Conservation (phyloP, 2,329 filamentous ascomycete species). For the Chaetomium strumarium region DNA sequence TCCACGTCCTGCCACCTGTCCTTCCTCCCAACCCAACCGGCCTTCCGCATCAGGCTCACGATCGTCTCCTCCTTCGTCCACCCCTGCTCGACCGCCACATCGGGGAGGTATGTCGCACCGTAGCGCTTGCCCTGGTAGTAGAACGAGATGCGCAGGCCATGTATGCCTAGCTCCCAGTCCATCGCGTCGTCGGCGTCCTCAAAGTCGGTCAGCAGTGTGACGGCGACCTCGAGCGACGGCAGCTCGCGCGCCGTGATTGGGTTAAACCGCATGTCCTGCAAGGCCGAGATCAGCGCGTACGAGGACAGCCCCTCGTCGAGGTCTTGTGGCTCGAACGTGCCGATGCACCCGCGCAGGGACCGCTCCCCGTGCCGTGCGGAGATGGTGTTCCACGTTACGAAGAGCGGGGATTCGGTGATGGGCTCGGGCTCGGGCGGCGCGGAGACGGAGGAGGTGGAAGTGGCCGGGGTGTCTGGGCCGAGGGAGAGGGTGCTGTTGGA, state of each 20-base stretch:
- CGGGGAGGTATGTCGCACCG: conserved; percentile 85
- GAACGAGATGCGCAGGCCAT: conserved; percentile 86
- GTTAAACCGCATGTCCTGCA: conserved; percentile 57
- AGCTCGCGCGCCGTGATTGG: conserved; percentile 51
- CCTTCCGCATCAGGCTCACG: conserved; percentile 86
- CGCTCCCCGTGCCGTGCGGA: conserved; percentile 53
- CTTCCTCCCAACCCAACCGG: conserved; percentile 79
- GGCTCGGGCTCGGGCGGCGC: conserved; percentile 17
- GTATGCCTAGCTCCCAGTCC: conserved; percentile 81
- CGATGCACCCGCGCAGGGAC: conserved; percentile 86
- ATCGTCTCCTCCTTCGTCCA: conserved; percentile 94
- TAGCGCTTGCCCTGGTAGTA: conserved; percentile 65
- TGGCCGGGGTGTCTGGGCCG: conserved; percentile 37
- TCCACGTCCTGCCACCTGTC: conserved; percentile 76
- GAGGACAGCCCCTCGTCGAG: conserved; percentile 66
- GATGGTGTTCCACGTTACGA: conserved; percentile 89
- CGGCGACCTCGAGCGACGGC: conserved; percentile 54
- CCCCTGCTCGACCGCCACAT: conserved; percentile 85
- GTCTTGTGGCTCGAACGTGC: conserved; percentile 78
- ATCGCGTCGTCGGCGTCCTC: conserved; percentile 66
- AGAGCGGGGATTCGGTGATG: conserved; percentile 63
- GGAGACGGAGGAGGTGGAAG: conserved; percentile 34
- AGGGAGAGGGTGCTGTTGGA: conserved; percentile 30
- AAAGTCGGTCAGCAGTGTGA: conserved; percentile 83
- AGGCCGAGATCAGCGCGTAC: conserved; percentile 76